Evolutionary conservation across 2,329 filamentous ascomycete species (phyloP).

Genomic region (Aspergillus ustus): DNA sequence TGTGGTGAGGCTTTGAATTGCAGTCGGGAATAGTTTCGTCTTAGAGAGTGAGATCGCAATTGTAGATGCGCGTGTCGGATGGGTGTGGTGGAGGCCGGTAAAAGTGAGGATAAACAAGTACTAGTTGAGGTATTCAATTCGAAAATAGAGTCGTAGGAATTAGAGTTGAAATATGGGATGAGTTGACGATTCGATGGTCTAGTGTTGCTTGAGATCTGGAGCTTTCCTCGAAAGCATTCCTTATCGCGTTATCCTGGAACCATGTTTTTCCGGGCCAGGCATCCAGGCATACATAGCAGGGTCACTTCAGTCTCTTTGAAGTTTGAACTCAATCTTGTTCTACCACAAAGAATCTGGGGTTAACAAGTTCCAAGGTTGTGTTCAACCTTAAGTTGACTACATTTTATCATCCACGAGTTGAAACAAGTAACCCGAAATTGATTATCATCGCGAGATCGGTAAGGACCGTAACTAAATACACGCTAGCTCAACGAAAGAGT

Average conservation of each 20-base stretch:
- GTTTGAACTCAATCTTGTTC: neutral
- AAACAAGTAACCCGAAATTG: neutral
- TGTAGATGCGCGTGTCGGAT: neutral
- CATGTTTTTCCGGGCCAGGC: slow-evolving; percentile 15
- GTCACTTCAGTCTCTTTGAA: neutral
- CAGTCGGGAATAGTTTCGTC: neutral
- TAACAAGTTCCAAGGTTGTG: neutral
- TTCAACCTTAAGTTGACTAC: neutral
- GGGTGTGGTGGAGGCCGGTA: neutral
- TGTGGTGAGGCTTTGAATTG: neutral
- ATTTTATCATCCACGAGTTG: neutral
- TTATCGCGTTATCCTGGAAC: neutral
- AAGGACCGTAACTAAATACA: neutral
- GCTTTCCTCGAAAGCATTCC: neutral
- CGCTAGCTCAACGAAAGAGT: slow-evolving; percentile 7
- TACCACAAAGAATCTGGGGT: neutral
- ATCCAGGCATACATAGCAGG: neutral
- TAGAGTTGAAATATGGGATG: neutral
- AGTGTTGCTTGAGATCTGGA: neutral
- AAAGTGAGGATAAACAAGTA: too few species aligned
- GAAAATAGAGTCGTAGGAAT: neutral
- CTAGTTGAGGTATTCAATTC: neutral
- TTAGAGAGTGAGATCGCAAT: neutral
- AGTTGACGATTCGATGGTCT: neutral
- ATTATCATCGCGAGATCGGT: neutral